phyloP scores from a whole-genome alignment of 148 eudicot genomes.

The Camellia sinensis region DNA sequence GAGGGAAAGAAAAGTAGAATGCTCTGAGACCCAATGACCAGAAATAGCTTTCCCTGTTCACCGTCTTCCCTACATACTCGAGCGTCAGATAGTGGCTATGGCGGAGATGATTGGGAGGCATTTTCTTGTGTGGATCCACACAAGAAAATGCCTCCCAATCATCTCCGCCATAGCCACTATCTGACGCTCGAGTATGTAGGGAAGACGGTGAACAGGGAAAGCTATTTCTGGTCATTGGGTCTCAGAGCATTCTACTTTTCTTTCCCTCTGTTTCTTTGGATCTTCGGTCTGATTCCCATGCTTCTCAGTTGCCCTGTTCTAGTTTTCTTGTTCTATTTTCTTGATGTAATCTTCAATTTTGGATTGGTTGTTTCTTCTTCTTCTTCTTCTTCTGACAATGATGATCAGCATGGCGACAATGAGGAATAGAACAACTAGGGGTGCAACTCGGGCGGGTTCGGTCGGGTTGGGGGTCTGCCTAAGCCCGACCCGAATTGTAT shows the following conservation, averaged over 20 bases:
- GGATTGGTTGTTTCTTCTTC: conserved; percentile 10
- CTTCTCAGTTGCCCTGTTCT: conserved; percentile 47
- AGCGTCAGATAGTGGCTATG: conserved; percentile 39
- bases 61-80: conserved; percentile 79
- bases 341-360: conserved; percentile 51
- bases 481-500: too few species aligned
- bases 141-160: conserved; percentile 21
- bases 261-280: conserved; percentile 73
- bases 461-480: too few species aligned
- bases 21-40: conserved; percentile 76
- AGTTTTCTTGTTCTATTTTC: conserved; percentile 56
- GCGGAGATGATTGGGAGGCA: background rate
- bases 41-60: conserved; percentile 67
- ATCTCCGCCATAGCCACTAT: background rate
- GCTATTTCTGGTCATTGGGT: conserved; percentile 87
- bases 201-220: conserved; percentile 59
- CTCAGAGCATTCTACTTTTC: conserved; percentile 77
- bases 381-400: conserved; percentile 22
- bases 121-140: conserved; percentile 57
- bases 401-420: conserved; percentile 9
- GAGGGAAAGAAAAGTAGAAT: conserved; percentile 76
- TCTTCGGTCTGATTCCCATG: conserved; percentile 87
- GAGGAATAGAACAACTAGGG: background rate
- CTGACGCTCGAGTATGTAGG: conserved; percentile 52
- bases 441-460: too few species aligned